Percentiles rank a stretch among this genome's conserved stretches.
These are phyloP conservation scores for Vinca major DNA, from an alignment of 305 asterid genomes.

Conservation along the genomic window DNA sequence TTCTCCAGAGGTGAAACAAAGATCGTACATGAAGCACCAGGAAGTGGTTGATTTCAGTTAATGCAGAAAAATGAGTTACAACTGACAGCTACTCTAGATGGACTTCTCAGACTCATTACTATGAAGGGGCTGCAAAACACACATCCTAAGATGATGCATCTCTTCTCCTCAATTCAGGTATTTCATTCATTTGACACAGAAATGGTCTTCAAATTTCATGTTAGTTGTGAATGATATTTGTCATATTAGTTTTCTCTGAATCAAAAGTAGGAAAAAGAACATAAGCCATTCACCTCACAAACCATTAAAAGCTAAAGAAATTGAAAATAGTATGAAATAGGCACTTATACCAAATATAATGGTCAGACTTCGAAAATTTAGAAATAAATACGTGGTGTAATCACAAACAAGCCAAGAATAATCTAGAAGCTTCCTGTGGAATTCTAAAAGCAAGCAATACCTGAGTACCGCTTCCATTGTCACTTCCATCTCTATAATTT, in stretches of 20 bases:
- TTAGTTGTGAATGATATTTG: not conserved
- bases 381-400: not conserved
- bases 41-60: too few species aligned
- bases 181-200: not conserved
- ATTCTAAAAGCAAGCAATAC: slow-evolving; percentile 16
- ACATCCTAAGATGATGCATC: not conserved
- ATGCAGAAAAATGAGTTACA: not conserved
- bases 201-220: not conserved
- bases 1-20: too few species aligned
- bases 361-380: not conserved
- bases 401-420: not conserved
- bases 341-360: not conserved
- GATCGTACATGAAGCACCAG: not conserved
- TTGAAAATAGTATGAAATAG: not conserved
- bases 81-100: not conserved
- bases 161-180: not conserved
- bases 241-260: not conserved
- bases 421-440: not conserved
- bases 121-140: not conserved
- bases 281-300: not conserved
- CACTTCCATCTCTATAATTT: slow-evolving; percentile 30
- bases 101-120: not conserved
- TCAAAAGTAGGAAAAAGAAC: not conserved
- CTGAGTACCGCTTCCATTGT: slow-evolving; percentile 47
- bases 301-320: slow-evolving; percentile 1